These are phyloP conservation scores for Podila minutissima DNA, from an alignment of 192 early-diverging fungal species.

Conservation along the genomic window DNA sequence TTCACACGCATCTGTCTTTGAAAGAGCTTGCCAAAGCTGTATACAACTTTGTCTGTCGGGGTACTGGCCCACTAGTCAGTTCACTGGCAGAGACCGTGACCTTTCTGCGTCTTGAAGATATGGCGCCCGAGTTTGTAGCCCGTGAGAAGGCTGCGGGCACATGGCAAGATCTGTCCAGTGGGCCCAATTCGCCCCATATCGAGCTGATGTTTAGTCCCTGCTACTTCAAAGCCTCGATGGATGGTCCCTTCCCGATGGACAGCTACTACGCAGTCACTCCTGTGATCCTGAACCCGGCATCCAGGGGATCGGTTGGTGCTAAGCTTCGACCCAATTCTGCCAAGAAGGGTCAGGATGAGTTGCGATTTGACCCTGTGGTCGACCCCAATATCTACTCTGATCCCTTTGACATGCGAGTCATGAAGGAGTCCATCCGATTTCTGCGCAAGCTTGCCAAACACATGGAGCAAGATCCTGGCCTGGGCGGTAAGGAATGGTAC, in stretches of 20 bases:
- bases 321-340: background rate
- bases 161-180: background rate
- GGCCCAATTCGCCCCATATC: background rate
- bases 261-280: background rate
- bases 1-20: background rate
- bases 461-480: background rate
- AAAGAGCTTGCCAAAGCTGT: background rate
- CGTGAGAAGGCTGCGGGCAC: background rate
- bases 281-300: background rate
- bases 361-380: background rate
- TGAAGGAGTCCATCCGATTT: background rate
- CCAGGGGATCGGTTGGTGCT: background rate
- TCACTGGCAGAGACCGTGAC: background rate
- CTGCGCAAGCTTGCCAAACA: background rate
- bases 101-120: background rate
- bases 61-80: background rate
- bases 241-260: background rate
- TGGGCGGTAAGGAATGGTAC: background rate
- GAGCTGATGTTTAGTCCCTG: background rate
- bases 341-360: background rate
- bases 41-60: background rate
- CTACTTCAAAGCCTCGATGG: background rate
- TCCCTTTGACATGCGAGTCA: background rate
- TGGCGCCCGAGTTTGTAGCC: background rate
- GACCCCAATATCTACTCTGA: background rate